Base-by-base conservation (phyloP, 2,329 filamentous ascomycete genomes). In the Aspergillus ochraceoroseus region DNA sequence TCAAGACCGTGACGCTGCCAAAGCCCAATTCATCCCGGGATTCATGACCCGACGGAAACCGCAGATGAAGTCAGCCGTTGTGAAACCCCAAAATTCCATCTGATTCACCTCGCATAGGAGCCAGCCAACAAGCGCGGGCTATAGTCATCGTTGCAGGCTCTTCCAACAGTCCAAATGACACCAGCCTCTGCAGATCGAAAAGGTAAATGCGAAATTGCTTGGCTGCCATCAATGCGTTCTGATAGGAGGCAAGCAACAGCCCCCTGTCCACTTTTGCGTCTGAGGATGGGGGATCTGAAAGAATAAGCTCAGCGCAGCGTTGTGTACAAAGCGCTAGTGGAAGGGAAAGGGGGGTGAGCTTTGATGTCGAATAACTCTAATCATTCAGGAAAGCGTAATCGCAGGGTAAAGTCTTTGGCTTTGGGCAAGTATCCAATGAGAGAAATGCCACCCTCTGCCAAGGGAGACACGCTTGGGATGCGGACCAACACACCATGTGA, bases 11-110 rank as follows among this genome's bases (percentile, higher is more conserved):
- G 26, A 22, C 20, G 14, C 26, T 33, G 31, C 39, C 40, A 44
- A 54, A 51, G 42, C 46, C 51, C 28, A 26, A 26, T 43, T 59
- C 53, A 52, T 57, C 58, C 57, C 51, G 43, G 49, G 49, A 59
- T 54, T 47, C 44, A 41, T 46, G 52, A 56, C 54, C 53, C 52
- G 54, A 53, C 46, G 57, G 51, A 45, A 58, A 58, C 53, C 57
- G 56, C 52, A 58, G 54, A 52, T 56, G 46, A 55, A 53, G 56
- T 62, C 58, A 63, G 60, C 60, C 59, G 58, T 58, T 61, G 60
- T 63, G 60, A 57, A 61, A 63, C 60, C 55, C 46, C 53, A 47
- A 49, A 44, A 49, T 52, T 54, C 43, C 57, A 53, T 62, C 57
- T 62, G 60, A 62, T 62, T 56, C 56, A 56, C 55, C 53, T 49